phyloP scores from a whole-genome alignment of 257 asterid genomes.

The Jasminum sambac region DNA sequence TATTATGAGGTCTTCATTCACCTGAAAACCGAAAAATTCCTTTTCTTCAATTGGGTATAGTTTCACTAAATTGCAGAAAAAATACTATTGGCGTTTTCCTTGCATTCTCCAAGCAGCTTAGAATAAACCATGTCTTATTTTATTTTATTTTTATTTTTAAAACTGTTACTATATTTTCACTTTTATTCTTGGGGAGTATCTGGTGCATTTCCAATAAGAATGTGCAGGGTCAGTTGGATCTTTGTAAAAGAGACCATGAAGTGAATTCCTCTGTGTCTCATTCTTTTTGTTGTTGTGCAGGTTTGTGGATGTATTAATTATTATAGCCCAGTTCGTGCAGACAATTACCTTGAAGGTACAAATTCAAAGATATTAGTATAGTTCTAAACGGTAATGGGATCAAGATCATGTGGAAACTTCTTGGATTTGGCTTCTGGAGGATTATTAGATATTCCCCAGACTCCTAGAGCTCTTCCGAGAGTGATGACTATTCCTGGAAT shows the following conservation, averaged over 20 bases:
- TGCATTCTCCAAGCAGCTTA: not conserved
- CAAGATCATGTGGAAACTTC: conserved; percentile 63
- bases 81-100: not conserved
- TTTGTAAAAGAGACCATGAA: conserved; percentile 2
- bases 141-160: not conserved
- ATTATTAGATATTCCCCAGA: conserved; percentile 51
- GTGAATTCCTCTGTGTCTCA: not conserved
- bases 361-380: conserved; percentile 18
- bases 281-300: conserved; percentile 20
- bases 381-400: conserved; percentile 42
- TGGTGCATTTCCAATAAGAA: not conserved
- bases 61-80: not conserved
- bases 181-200: no score
- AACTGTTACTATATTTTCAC: no score
- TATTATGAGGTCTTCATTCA: not conserved
- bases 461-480: conserved; percentile 77
- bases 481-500: conserved; percentile 77
- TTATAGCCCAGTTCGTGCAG: conserved; percentile 12
- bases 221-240: conserved; percentile 4
- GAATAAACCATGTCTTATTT: not conserved
- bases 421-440: conserved; percentile 71
- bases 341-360: conserved; percentile 25
- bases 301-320: conserved; percentile 20
- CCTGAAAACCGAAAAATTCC: not conserved
- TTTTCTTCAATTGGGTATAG: not conserved